Conservation (phyloP, 345 rosid genomes). For the Laguncularia racemosa region DNA sequence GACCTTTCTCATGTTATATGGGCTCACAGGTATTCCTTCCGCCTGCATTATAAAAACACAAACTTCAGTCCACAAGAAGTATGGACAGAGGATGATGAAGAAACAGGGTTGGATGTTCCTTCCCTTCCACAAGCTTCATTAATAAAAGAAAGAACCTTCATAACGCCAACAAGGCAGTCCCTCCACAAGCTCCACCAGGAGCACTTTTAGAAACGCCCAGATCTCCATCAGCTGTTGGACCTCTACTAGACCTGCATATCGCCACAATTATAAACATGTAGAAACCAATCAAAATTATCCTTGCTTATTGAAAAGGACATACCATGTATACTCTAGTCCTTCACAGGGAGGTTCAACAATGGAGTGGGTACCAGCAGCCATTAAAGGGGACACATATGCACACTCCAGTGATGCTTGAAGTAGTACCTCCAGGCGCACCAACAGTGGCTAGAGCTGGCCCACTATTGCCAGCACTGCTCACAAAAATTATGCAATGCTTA, state of each 20-base stretch:
- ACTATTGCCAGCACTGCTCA: slow-evolving; percentile 97
- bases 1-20: slow-evolving; percentile 76
- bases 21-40: slow-evolving; percentile 73
- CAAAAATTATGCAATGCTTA: slow-evolving; percentile 76
- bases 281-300: no score
- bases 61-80: no score
- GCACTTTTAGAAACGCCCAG: slow-evolving; percentile 93
- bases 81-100: no score
- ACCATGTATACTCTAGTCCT: slow-evolving; percentile 97
- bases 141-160: slow-evolving; percentile 55
- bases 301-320: background rate
- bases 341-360: slow-evolving; percentile 90
- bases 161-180: slow-evolving; percentile 85
- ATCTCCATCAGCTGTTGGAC: slow-evolving; percentile 97
- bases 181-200: slow-evolving; percentile 99
- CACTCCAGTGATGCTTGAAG: slow-evolving; percentile 93
- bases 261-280: slow-evolving; percentile 3
- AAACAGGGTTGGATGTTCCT: no score
- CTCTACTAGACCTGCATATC: slow-evolving; percentile 89
- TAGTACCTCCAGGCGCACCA: slow-evolving; percentile 99
- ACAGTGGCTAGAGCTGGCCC: slow-evolving; percentile 96
- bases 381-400: slow-evolving; percentile 95
- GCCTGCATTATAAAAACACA: slow-evolving; percentile 42
- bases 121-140: no score
- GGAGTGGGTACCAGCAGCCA: slow-evolving; percentile 95